These are phyloP conservation scores for Mycena olivaceomarginata DNA, from an alignment of 768 basidiomycete species.

Conservation along the genomic window DNA sequence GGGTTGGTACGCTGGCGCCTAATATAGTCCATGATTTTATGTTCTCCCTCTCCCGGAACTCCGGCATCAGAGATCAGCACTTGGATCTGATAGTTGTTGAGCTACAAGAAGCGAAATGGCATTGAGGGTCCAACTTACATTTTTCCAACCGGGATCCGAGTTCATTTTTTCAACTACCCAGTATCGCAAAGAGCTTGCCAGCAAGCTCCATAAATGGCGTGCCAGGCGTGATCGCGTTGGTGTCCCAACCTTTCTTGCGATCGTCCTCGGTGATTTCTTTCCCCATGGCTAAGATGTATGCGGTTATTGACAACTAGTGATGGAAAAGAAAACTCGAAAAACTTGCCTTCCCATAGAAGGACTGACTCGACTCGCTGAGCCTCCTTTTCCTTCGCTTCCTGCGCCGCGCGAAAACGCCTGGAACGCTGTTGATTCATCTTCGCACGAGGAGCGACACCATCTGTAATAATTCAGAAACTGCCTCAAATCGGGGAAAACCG, in stretches of 20 bases:
- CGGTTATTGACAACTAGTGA: constrained; percentile 4
- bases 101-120: background rate
- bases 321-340: background rate
- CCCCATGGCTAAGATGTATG: constrained; percentile 85
- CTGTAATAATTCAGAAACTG: constrained; percentile 60
- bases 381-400: constrained; percentile 96
- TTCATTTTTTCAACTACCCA: constrained; percentile 98
- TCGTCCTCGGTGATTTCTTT: constrained; percentile 89
- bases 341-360: constrained; percentile 88
- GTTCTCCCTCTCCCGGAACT: constrained; percentile 99
- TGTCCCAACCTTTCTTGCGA: constrained; percentile 94
- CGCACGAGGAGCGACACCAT: constrained; percentile 97
- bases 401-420: constrained; percentile 94
- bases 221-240: constrained; percentile 98
- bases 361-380: constrained; percentile 90
- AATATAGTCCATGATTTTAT: constrained; percentile 99
- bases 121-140: constrained; percentile 66
- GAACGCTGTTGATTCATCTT: constrained; percentile 99
- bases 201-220: constrained; percentile 99
- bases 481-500: background rate
- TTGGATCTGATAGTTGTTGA: constrained; percentile 77
- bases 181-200: constrained; percentile 92
- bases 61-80: constrained; percentile 98
- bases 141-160: constrained; percentile 96
- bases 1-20: constrained; percentile 90